phyloP scores from a whole-genome alignment of 2,329 filamentous ascomycete genomes.

The Xylaria sp. region DNA sequence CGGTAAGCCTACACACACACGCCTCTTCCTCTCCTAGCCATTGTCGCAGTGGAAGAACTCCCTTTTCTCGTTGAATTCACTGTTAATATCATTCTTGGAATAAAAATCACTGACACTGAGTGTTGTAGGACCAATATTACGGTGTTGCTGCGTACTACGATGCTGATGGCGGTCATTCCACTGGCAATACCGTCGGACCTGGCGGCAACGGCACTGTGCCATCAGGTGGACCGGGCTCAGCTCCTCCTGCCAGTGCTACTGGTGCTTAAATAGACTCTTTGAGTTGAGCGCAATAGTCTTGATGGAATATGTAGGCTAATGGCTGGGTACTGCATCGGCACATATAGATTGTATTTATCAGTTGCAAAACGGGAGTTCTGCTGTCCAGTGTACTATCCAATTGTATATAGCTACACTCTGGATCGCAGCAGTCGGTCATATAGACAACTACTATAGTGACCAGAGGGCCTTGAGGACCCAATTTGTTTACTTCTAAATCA shows the following conservation, averaged over 20 bases:
- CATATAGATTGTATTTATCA: background rate
- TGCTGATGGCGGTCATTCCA: slow-evolving; percentile 47
- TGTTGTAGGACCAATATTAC: slow-evolving; percentile 42
- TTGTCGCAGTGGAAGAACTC: background rate
- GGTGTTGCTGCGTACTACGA: slow-evolving; percentile 44
- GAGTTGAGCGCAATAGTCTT: background rate
- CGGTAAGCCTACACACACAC: background rate
- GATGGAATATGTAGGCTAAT: background rate
- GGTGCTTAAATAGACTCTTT: slow-evolving; percentile 3
- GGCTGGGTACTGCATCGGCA: background rate
- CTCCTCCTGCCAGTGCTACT: slow-evolving; percentile 16
- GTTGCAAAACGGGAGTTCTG: background rate
- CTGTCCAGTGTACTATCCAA: background rate
- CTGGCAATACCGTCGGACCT: slow-evolving; percentile 30
- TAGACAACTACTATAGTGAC: background rate
- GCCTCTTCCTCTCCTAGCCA: background rate
- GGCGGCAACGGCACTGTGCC: slow-evolving; percentile 41
- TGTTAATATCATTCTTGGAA: no score
- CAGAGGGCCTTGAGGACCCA: background rate
- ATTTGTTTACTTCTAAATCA: background rate
- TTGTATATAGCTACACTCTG: slow-evolving; percentile 3
- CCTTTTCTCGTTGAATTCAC: background rate
- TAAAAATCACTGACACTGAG: background rate
- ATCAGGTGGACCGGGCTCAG: slow-evolving; percentile 4
- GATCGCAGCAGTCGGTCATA: background rate